Base-by-base conservation (phyloP, 805 yeast species). In the Kuraishia hungarica region DNA sequence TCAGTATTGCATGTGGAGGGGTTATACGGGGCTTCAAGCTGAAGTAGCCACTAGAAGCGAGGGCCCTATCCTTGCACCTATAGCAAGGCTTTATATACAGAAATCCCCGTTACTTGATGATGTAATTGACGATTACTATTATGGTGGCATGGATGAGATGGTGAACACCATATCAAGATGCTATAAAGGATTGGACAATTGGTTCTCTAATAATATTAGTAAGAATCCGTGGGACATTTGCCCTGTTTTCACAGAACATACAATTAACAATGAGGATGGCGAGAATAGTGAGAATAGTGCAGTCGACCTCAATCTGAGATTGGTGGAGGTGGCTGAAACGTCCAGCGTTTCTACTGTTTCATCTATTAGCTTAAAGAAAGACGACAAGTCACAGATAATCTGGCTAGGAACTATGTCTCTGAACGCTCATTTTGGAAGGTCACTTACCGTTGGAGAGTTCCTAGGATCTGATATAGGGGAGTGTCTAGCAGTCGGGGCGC, bases 81-180 rank as follows among this genome's bases (percentile, higher is more conserved):
- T 57, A 0, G 39, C 55, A 10, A 56, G 7, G 59, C 57, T 13
- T 19, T 53, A 2, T 20, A 54, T 8, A 52, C 61, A 56, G 6
- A 62, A 68, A 35, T 78, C 84, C 0, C 84, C 86, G 0, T 57
- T 78, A 8, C 61, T 79, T 20, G 69, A 69, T 29, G 74, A 71
- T 20, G 57, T 71, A 1, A 55, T 82, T 19, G 81, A 79, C 48
- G 68, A 67, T 24, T 82, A 82, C 56, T 78, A 67, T 54, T 69
- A 75, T 50, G 87, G 87, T 1, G 87, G 87, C 0, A 53, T 80
- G 10, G 69, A 72, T 29, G 85, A 82, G 50, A 73, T 81, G 54
- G 64, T 72, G 1, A 58, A 63, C 43, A 70, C 82, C 1, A 66
- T 73, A 0, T 58, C 64, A 15, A 62, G 58, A 20, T 82, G 87